Percentiles rank a stretch among this genome's conserved stretches.
These are phyloP conservation scores for Leishmania guyanensis DNA, from an alignment of 208 protist species.

Conservation along the genomic window DNA sequence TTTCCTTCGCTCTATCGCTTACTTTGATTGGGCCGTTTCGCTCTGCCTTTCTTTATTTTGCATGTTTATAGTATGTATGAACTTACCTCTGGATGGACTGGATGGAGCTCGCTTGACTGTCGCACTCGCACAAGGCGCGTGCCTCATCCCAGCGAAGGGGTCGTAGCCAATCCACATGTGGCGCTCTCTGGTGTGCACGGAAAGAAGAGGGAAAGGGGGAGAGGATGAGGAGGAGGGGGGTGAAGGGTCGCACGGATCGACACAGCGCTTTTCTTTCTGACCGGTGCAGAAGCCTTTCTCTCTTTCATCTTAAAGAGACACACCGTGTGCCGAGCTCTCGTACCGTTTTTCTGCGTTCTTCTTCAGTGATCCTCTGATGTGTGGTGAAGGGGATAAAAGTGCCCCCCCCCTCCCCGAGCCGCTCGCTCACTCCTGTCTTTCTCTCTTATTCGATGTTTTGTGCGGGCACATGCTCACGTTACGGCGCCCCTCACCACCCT, in stretches of 20 bases:
- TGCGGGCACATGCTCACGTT: background rate
- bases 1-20: background rate
- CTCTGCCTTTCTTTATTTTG: slow-evolving; percentile 8
- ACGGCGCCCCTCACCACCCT: background rate
- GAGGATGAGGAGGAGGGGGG: background rate
- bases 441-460: background rate
- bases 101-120: background rate
- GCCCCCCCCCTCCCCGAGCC: background rate
- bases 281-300: background rate
- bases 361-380: background rate
- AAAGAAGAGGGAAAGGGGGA: background rate
- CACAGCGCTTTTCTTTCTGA: background rate
- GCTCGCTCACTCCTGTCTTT: background rate
- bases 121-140: background rate
- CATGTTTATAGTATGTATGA: slow-evolving; percentile 11
- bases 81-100: background rate
- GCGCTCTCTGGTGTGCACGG: background rate
- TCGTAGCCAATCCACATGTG: background rate
- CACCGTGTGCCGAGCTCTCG: background rate
- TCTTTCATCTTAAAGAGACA: background rate
- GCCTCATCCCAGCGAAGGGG: background rate
- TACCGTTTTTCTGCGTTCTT: background rate
- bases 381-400: background rate
- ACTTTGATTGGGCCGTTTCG: background rate
- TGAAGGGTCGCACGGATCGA: background rate